Evolutionary conservation across 306 rosid genomes (phyloP).

Genomic region (Prunus davidiana): DNA sequence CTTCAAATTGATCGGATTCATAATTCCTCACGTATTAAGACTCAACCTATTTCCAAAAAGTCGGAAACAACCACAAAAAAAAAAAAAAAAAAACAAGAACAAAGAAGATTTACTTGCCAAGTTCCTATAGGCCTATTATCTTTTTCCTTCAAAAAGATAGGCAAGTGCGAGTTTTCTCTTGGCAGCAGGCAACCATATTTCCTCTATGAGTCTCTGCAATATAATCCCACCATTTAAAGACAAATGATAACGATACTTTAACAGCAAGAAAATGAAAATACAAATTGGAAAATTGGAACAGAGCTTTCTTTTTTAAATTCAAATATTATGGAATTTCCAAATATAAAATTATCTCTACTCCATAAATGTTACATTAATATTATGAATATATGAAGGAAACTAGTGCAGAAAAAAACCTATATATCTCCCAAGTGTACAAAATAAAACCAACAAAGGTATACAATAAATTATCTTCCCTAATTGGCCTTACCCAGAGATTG

Average conservation of each 20-base stretch:
- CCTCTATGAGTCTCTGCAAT: too few species aligned
- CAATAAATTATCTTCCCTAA: conserved; percentile 13
- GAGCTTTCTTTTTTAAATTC: too few species aligned
- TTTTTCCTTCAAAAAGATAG: too few species aligned
- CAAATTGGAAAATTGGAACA: neutral
- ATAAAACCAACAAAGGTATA: neutral
- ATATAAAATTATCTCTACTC: neutral
- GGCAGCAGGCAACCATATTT: neutral
- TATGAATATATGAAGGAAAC: neutral
- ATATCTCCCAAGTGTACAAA: neutral
- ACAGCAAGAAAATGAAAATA: neutral
- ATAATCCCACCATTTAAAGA: neutral
- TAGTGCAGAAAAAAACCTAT: too few species aligned
- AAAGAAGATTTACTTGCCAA: too few species aligned
- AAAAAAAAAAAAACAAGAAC: too few species aligned
- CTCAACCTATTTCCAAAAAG: too few species aligned
- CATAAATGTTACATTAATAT: neutral
- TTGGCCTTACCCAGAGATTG: conserved; percentile 28
- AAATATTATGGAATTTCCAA: too few species aligned
- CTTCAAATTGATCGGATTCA: too few species aligned
- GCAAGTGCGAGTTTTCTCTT: neutral
- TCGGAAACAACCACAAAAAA: too few species aligned
- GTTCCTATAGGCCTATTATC: too few species aligned
- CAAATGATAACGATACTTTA: neutral
- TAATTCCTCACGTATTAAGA: too few species aligned